Evolutionary conservation across 345 rosid genomes (phyloP), one percentile per base, ranked within the genome.

Genomic region (Acer saccharum): DNA sequence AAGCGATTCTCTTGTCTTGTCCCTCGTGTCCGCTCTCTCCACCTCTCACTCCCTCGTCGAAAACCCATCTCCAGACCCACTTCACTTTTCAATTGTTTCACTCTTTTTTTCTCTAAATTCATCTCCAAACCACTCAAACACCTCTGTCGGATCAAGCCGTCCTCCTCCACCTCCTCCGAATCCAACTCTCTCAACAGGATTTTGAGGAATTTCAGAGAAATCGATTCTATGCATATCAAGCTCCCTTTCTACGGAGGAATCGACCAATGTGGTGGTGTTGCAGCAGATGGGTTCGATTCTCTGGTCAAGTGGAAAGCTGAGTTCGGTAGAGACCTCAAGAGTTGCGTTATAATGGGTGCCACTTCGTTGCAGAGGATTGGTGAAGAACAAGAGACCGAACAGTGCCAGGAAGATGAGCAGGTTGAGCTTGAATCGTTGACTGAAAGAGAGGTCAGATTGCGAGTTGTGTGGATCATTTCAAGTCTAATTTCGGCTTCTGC

Each of bases 271-370:
- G 50, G 46, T 0, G 64, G 39, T 3, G 7, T 16, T 52, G 18
- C 57, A 16, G 57, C 57, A 16, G 57, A 52, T 52, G 63, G 63
- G 63, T 58, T 58, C 10, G 81, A 78, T 73, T 78, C 78, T 10
- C 35, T 85, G 23, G 78, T 89, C 18, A 83, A 81, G 75, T 89
- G 92, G 90, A 75, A 75, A 17, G 92, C 92, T 3, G 80, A 67
- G 27, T 87, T 84, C 54, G 88, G 87, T 0, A 62, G 76, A 20
- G 71, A 72, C 44, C 64, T 87, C 67, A 73, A 83, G 65, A 72
- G 78, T 67, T 87, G 90, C 71, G 60, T 83, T 65, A 81, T 87
- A 48, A 76, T 89, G 52, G 83, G 85, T 1, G 90, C 89, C 21
- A 69, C 78, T 27, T 84, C 84, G 32, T 76, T 80, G 48, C 48